Conservation (phyloP, 73 alveolate genomes). For the Paramecium biaurelia region DNA sequence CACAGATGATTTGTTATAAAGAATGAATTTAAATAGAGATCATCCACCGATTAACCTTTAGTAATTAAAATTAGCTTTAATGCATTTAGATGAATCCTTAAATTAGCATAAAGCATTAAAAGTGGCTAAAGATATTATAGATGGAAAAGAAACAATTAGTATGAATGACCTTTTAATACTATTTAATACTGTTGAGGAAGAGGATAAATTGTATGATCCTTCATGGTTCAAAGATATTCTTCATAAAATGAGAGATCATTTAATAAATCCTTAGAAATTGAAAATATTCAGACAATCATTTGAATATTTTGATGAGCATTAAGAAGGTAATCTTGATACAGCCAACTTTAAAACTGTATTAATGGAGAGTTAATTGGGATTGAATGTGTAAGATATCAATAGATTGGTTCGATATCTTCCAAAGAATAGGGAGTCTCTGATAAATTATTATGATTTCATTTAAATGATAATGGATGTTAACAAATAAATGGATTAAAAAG, state of each 20-base stretch:
- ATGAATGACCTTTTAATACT: constrained; percentile 48
- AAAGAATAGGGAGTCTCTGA: constrained; percentile 12
- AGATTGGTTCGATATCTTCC: constrained; percentile 63
- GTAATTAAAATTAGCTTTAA: constrained; percentile 48
- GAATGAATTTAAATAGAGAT: constrained; percentile 59
- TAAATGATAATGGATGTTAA: constrained; percentile 53
- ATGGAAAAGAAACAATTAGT: constrained; percentile 32
- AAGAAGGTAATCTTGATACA: constrained; percentile 62
- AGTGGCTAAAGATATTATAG: constrained; percentile 50
- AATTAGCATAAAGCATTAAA: constrained; percentile 44
- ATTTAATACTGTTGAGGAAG: constrained; percentile 59
- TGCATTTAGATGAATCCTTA: constrained; percentile 52
- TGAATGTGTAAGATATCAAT: constrained; percentile 56
- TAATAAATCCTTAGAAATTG: constrained; percentile 30
- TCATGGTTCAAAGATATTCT: constrained; percentile 59
- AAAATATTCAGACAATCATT: constrained; percentile 20
- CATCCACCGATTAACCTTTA: constrained; percentile 40
- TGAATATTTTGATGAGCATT: constrained; percentile 63
- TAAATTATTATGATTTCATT: constrained; percentile 55
- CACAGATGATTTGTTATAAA: constrained; percentile 59
- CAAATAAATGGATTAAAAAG: constrained; percentile 37
- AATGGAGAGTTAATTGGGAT: constrained; percentile 56
- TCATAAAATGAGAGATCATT: constrained; percentile 40
- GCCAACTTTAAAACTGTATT: constrained; percentile 62
- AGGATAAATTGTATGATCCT: constrained; percentile 39